These are phyloP conservation scores for Stylonectria norvegica DNA, from an alignment of 2,329 filamentous ascomycete genomes.

Conservation along the genomic window DNA sequence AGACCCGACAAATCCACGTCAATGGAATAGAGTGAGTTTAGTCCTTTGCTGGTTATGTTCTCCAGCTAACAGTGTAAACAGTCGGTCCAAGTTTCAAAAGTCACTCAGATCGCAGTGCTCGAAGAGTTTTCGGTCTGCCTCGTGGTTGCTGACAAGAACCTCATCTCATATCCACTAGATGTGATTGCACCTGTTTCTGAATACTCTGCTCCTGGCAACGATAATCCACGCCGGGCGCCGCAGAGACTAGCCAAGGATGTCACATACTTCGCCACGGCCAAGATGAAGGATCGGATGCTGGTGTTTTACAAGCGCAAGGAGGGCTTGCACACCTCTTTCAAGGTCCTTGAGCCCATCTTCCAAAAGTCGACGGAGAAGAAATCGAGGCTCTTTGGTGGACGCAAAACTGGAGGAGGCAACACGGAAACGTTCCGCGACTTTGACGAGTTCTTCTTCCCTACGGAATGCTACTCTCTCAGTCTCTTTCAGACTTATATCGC, in stretches of 20 bases:
- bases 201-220: slow-evolving; percentile 59
- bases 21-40: slow-evolving; percentile 76
- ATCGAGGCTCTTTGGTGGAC: slow-evolving; percentile 61
- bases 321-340: slow-evolving; percentile 88
- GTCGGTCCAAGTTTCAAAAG: slow-evolving; percentile 71
- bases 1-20: slow-evolving; percentile 82
- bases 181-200: slow-evolving; percentile 65
- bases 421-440: slow-evolving; percentile 98
- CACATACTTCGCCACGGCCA: slow-evolving; percentile 90
- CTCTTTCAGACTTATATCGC: slow-evolving; percentile 94
- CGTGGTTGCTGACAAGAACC: slow-evolving; percentile 82
- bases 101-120: slow-evolving; percentile 90
- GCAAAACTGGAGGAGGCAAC: slow-evolving; percentile 59
- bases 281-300: slow-evolving; percentile 93
- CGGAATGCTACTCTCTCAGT: slow-evolving; percentile 92
- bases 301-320: slow-evolving; percentile 98
- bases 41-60: not conserved
- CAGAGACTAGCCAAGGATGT: slow-evolving; percentile 92
- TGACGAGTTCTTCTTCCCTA: slow-evolving; percentile 97
- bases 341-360: slow-evolving; percentile 91
- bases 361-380: slow-evolving; percentile 88
- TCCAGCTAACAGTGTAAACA: slow-evolving; percentile 34
- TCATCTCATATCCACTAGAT: slow-evolving; percentile 93
- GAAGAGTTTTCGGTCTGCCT: slow-evolving; percentile 95
- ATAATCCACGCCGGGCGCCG: slow-evolving; percentile 79